phyloP scores from a whole-genome alignment of 169 alveolate species.

The Ichthyophthirius multifiliis region DNA sequence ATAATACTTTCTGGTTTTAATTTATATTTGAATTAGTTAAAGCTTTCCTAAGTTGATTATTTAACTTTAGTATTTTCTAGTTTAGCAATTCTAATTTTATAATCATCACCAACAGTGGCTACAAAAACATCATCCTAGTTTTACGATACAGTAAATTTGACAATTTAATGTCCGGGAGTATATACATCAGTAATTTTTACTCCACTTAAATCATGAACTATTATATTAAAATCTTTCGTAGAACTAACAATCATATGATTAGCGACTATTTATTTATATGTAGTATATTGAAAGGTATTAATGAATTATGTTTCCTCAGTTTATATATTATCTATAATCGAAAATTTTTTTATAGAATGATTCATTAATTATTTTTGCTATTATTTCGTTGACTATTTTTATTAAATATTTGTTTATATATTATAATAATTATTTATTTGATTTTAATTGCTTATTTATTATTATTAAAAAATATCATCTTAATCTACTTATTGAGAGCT shows the following conservation, averaged over 20 bases:
- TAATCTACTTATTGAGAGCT: background rate
- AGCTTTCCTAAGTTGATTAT: background rate
- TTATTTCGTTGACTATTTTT: background rate
- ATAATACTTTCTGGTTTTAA: background rate
- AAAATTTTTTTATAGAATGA: background rate
- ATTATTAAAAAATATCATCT: background rate
- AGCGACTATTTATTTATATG: background rate
- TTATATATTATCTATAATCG: background rate
- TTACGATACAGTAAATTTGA: background rate
- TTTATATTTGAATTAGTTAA: background rate
- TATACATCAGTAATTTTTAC: background rate
- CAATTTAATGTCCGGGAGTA: background rate
- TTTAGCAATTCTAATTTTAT: background rate
- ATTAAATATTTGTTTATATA: background rate
- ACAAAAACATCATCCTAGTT: background rate
- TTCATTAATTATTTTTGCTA: background rate
- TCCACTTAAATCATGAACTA: background rate
- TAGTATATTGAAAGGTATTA: background rate
- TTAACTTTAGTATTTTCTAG: background rate
- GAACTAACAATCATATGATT: background rate
- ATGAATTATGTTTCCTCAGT: background rate
- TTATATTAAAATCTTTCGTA: background rate
- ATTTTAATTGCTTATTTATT: background rate
- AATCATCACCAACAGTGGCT: conserved; percentile 1
- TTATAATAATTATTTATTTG: background rate